These are phyloP conservation scores for Baeospora myosura DNA, from an alignment of 1,284 basidiomycete genomes.

Conservation along the genomic window DNA sequence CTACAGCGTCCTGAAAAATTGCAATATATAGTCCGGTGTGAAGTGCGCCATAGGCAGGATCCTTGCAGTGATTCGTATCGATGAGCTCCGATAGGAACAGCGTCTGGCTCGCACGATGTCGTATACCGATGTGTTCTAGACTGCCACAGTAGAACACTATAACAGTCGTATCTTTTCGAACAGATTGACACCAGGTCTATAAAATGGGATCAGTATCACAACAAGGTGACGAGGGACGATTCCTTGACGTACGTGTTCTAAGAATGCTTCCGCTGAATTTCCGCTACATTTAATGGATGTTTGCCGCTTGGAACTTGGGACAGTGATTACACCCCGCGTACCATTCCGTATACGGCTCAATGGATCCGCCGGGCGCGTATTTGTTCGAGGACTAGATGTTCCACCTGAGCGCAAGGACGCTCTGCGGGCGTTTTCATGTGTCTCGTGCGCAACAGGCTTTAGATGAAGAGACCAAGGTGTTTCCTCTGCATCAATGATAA, in stretches of 20 bases:
- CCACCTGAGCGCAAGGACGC: not conserved
- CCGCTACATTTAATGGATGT: not conserved
- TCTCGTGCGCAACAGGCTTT: not conserved
- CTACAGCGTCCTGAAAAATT: not conserved
- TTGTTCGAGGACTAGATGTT: not conserved
- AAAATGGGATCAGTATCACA: not conserved
- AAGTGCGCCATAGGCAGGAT: not conserved
- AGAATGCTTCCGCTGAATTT: not conserved
- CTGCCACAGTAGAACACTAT: constrained; percentile 7
- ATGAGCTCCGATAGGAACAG: constrained; percentile 3
- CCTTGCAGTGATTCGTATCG: not conserved
- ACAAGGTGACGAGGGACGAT: not conserved
- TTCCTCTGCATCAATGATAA: not conserved
- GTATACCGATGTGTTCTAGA: constrained; percentile 2
- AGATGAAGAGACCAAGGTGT: not conserved
- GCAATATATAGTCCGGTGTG: not conserved
- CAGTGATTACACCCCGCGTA: too few species aligned
- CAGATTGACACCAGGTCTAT: constrained; percentile 5
- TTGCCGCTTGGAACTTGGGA: not conserved
- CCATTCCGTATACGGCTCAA: too few species aligned
- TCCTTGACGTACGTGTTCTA: not conserved
- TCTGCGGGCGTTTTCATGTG: not conserved
- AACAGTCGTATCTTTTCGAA: constrained; percentile 2
- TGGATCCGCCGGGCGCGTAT: too few species aligned
- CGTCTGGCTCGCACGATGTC: constrained; percentile 4